Evolutionary conservation across 192 early-diverging fungal genomes (phyloP).

Genomic region (Piromyces finnis): DNA sequence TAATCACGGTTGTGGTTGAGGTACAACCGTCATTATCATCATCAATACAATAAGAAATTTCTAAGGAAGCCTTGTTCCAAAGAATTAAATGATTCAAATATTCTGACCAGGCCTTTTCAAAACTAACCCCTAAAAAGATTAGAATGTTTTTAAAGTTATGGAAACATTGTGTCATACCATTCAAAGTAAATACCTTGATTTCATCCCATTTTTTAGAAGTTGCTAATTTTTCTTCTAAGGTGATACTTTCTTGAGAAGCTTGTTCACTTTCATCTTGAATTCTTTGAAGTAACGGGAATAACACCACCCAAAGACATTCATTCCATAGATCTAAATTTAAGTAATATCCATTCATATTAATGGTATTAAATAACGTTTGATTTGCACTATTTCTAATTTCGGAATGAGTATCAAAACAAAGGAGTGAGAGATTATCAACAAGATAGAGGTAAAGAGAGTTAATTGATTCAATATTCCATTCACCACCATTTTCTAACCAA

Average conservation of each 20-base stretch:
- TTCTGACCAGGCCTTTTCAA: conserved; percentile 43
- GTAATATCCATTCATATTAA: conserved; percentile 66
- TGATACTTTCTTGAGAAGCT: conserved; percentile 6
- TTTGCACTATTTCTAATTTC: conserved; percentile 88
- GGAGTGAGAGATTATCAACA: conserved; percentile 55
- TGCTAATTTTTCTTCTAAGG: not conserved
- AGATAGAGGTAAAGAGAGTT: conserved; percentile 21
- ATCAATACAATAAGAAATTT: not conserved
- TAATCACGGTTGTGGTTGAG: not conserved
- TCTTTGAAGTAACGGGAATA: conserved; percentile 59
- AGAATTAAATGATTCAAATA: conserved; percentile 44
- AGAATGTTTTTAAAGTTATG: conserved; percentile 44
- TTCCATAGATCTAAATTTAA: conserved; percentile 64
- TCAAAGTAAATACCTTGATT: conserved; percentile 56
- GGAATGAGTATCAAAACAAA: conserved; percentile 70
- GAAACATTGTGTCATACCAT: conserved; percentile 49
- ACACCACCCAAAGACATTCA: conserved; percentile 67
- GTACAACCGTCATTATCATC: not conserved
- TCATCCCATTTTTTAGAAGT: conserved; percentile 76
- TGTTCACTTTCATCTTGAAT: conserved; percentile 33
- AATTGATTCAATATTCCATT: not conserved
- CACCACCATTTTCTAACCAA: not conserved
- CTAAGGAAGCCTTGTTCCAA: not conserved
- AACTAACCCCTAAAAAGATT: conserved; percentile 34
- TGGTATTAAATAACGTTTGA: conserved; percentile 85